phyloP scores from a whole-genome alignment of 257 asterid genomes.

The Plantago elongata region DNA sequence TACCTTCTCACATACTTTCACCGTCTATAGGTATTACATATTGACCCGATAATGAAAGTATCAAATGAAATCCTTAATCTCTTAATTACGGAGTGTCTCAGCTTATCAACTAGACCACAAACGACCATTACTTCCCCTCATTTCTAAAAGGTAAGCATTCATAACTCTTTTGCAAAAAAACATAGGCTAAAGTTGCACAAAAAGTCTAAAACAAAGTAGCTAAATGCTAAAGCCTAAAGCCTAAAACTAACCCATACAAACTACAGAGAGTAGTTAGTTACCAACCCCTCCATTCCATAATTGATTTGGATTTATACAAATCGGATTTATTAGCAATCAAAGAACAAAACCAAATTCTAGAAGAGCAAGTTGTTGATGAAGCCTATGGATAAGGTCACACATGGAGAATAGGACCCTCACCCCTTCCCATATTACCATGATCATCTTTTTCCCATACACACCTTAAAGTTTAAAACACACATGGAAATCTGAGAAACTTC shows the following conservation, averaged over 20 bases:
- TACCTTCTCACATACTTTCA: no score
- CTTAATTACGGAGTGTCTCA: no score
- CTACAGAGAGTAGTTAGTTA: neutral
- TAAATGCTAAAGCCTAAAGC: no score
- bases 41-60: no score
- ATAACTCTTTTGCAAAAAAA: no score
- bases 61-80: no score
- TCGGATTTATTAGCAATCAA: slow-evolving; percentile 25
- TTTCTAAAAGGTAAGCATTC: no score
- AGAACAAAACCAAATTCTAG: slow-evolving; percentile 22
- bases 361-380: slow-evolving; percentile 22
- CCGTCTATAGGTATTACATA: no score
- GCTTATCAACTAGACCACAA: no score
- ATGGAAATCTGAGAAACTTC: slow-evolving; percentile 27
- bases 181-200: no score
- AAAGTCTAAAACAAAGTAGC: no score
- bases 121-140: no score
- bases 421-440: neutral
- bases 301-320: slow-evolving; percentile 22
- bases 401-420: slow-evolving; percentile 15
- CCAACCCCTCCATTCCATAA: slow-evolving; percentile 17
- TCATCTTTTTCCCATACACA: slow-evolving; percentile 4
- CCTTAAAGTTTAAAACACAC: slow-evolving; percentile 12
- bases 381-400: slow-evolving; percentile 32
- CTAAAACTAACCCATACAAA: neutral